Base-by-base conservation (phyloP, 2,329 filamentous ascomycete genomes). In the Alternaria sp. region DNA sequence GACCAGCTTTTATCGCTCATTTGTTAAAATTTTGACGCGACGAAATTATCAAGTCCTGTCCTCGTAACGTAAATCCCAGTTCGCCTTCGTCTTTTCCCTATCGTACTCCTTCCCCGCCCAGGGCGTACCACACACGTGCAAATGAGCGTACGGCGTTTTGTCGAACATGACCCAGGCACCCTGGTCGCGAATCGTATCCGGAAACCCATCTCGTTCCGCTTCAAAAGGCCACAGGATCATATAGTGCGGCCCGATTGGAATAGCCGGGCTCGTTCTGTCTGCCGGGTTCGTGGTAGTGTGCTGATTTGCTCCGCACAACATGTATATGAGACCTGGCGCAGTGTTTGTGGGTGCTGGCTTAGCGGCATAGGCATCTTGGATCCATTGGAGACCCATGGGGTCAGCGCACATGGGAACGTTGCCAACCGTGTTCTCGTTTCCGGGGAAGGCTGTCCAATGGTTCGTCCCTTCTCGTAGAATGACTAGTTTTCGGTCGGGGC, bases 1-100 rank as follows among this genome's bases (percentile, higher is more conserved):
- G 33, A 37, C 33, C 15, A 37, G 33, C 33, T 37, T 8, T 37
- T 37, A 9, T 37, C 33, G 33, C 33, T 37, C 15, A 0, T n/a
- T 37, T 1, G 0, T n/a, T n/a, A n/a, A 5, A n/a, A n/a, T 0
- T 9, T 37, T 37, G 2, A n/a, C 33, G 33, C 0, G 15, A 37
- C 15, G 2, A 37, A 37, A 37, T 41, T 3, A 10, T 18, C 37
- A 41, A 41, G 37, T 41, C 37, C 37, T 41, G 11, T 41, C 37
- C 9, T 41, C 37, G 37, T 41, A 41, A 41, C 37, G 37, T 41
- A 41, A 1, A 41, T 41, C 37, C 37, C 37, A 41, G 37, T 41
- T 41, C 37, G 37, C 37, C 9, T 41, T 41, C 37, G 37, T 41
- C 37, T 41, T 41, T 9, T 41, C 37, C 37, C 37, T 41, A 11